These are phyloP conservation scores for Chalciporus sphaerocephalus DNA, from an alignment of 768 basidiomycete species.

Conservation along the genomic window DNA sequence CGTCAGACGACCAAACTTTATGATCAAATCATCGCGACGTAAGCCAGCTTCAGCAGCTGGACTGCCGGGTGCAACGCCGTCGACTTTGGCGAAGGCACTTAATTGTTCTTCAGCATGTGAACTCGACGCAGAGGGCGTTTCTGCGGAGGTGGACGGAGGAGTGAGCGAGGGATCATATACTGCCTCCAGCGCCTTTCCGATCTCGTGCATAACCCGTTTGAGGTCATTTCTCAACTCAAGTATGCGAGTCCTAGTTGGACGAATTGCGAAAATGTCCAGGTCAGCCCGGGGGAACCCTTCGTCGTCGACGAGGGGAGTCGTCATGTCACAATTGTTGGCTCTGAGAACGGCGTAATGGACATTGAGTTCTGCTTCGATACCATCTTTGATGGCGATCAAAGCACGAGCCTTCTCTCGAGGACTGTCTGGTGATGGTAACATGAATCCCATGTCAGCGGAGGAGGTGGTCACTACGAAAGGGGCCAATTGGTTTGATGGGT, in stretches of 20 bases:
- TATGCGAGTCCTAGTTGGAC: constrained; percentile 70
- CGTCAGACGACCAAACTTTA: constrained; percentile 68
- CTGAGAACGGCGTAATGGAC: constrained; percentile 58
- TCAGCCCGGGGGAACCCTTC: constrained; percentile 90
- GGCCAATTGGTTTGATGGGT: neutral
- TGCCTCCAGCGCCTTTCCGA: constrained; percentile 62
- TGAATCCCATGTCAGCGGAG: constrained; percentile 39
- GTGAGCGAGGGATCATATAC: constrained; percentile 53
- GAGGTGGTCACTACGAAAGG: neutral
- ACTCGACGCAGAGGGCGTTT: constrained; percentile 21
- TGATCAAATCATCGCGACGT: constrained; percentile 60
- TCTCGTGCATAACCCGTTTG: constrained; percentile 55
- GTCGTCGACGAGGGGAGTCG: constrained; percentile 72
- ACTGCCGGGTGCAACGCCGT: constrained; percentile 73
- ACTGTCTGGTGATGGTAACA: constrained; percentile 40
- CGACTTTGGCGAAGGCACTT: constrained; percentile 73
- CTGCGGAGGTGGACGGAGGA: constrained; percentile 20
- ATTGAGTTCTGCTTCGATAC: constrained; percentile 68
- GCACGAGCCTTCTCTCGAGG: constrained; percentile 56
- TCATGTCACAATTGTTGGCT: constrained; percentile 59
- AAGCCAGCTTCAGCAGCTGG: constrained; percentile 79
- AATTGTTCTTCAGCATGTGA: constrained; percentile 12
- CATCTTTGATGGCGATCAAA: constrained; percentile 65
- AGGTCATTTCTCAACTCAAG: constrained; percentile 81
- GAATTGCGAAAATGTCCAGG: constrained; percentile 78